These are phyloP conservation scores for Cornus florida DNA, from an alignment of 148 eudicot genomes.

Conservation along the genomic window DNA sequence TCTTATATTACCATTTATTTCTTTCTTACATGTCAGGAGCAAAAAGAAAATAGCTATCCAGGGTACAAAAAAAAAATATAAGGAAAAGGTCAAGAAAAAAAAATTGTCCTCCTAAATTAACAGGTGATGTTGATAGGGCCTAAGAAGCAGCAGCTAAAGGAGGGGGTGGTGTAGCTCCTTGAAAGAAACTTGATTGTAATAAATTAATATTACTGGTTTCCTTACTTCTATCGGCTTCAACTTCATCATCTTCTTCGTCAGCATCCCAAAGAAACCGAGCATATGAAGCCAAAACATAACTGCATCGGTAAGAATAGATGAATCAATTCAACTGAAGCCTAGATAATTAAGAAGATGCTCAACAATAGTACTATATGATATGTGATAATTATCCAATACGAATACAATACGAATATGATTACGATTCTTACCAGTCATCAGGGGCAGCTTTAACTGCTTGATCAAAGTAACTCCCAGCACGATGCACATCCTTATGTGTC, in stretches of 20 bases:
- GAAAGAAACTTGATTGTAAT: conserved; percentile 23
- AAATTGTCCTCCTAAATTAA: background rate
- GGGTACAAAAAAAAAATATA: too few species aligned
- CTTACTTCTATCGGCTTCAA: background rate
- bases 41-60: background rate
- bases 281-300: conserved; percentile 76
- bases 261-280: conserved; percentile 82
- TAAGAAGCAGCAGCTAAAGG: conserved; percentile 54
- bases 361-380: too few species aligned
- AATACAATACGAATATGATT: background rate
- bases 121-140: background rate
- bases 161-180: conserved; percentile 26
- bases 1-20: conserved; percentile 7
- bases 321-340: background rate
- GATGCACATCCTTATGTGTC: conserved; percentile 34
- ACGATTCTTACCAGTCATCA: conserved; percentile 35
- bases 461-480: conserved; percentile 41
- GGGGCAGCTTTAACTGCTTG: conserved; percentile 51
- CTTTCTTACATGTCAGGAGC: conserved; percentile 14
- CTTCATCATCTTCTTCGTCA: conserved; percentile 55
- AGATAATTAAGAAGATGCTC: background rate
- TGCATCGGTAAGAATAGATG: conserved; percentile 22
- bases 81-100: too few species aligned
- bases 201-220: conserved; percentile 13
- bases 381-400: too few species aligned